phyloP scores from a whole-genome alignment of 495 filamentous ascomycete genomes.

The Aspergillus diversus region DNA sequence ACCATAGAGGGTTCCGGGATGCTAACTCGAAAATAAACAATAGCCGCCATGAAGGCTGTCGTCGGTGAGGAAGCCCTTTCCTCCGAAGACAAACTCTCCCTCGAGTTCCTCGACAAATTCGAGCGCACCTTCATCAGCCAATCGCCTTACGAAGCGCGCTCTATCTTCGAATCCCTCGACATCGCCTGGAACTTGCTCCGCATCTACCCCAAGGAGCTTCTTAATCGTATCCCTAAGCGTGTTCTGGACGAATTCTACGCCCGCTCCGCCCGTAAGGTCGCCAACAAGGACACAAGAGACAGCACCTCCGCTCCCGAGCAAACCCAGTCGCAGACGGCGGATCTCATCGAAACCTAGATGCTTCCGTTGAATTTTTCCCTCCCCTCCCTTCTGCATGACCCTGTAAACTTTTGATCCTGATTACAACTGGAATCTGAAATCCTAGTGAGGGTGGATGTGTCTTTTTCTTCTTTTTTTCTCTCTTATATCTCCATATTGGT shows the following conservation, averaged over 20 bases:
- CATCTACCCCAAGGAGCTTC: slow-evolving; percentile 94
- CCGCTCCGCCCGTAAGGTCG: slow-evolving; percentile 59
- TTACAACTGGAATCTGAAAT: neutral
- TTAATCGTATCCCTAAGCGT: slow-evolving; percentile 96
- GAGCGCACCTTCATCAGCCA: slow-evolving; percentile 92
- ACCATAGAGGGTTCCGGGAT: neutral
- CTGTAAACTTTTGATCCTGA: slow-evolving; percentile 2
- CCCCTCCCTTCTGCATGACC: neutral
- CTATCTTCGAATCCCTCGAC: slow-evolving; percentile 89
- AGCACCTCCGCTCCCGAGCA: slow-evolving; percentile 56
- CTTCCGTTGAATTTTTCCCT: slow-evolving; percentile 3
- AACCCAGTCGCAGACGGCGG: slow-evolving; percentile 52
- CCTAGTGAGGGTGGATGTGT: slow-evolving; percentile 2
- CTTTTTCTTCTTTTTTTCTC: slow-evolving; percentile 1
- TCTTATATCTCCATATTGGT: slow-evolving; percentile 9
- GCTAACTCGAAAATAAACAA: slow-evolving; percentile 5
- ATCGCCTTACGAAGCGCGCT: slow-evolving; percentile 86
- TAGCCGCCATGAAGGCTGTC: slow-evolving; percentile 97
- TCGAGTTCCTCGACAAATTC: slow-evolving; percentile 99
- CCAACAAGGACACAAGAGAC: slow-evolving; percentile 73
- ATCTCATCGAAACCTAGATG: slow-evolving; percentile 63
- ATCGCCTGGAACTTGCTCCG: slow-evolving; percentile 94
- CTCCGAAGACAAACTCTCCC: slow-evolving; percentile 92
- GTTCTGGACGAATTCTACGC: slow-evolving; percentile 91
- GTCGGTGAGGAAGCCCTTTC: slow-evolving; percentile 97